Evolutionary conservation across 768 basidiomycete genomes (phyloP), one percentile per base, ranked within the genome.

Genomic region (Leccinum variicolor): DNA sequence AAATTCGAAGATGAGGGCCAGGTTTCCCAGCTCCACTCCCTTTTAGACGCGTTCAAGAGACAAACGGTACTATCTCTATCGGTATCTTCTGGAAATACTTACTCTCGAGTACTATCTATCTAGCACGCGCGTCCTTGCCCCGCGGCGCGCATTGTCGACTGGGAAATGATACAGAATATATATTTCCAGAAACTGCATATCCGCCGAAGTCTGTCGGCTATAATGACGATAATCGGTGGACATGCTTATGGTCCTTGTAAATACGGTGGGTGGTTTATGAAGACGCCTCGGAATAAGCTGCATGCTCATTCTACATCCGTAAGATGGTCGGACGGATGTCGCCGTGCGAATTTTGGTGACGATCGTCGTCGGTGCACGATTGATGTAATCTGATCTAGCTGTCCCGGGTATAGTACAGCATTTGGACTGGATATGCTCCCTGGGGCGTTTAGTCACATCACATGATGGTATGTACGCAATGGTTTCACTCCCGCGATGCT

Each of bases 301-400:
- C 7, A 25, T 46, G 23, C 14, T 6, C 13, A 79, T 49, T 80
- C 86, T 57, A 83, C 93, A 21, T 7, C 14, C 7, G n/a, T 15
- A 23, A 46, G 75, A 92, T 92, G 71, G 79, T 93, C 39, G 79
- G 41, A 43, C 41, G 11, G 11, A 43, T 19, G 41, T 19, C 41
- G 11, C n/a, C 19, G 10, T 19, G 11, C 8, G 11, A 43, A 19
- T 19, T 19, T 11, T 43, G 19, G 19, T 13, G 11, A 43, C 39
- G 25, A 15, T 48, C 46, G 46, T 21, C 21, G 11, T 45, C 14
- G 21, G 43, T 45, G 21, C 43, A 21, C 2, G 23, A 46, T 46
- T 25, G 45, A 46, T 46, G 14, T 25, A 23, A 23, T 46, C 3
- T 14, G 13, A 49, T 48, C 15, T 5, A n/a, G 26, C 17, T 25